Evolutionary conservation across 2,329 filamentous ascomycete genomes (phyloP).

Genomic region (Ambrosiella cleistominuta): DNA sequence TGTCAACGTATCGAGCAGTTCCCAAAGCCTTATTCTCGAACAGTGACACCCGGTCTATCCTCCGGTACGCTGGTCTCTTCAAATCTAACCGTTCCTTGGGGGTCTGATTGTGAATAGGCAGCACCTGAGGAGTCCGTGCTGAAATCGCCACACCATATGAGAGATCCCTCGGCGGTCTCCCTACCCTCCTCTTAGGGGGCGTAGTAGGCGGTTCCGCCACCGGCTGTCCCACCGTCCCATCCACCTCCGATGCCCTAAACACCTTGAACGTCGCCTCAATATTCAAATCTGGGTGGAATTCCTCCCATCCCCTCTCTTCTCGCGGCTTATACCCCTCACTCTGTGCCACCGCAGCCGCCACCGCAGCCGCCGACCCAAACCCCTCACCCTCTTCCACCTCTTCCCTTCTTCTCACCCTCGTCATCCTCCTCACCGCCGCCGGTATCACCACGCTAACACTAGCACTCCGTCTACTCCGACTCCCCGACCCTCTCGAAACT

Average conservation of each 20-base stretch:
- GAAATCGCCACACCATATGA: conserved; percentile 22
- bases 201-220: conserved; percentile 20
- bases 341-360: conserved; percentile 72
- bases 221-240: conserved; percentile 43
- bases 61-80: conserved; percentile 56
- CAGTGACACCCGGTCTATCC: conserved; percentile 59
- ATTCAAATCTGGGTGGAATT: conserved; percentile 91
- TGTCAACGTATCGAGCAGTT: conserved; percentile 82
- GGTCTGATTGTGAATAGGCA: conserved; percentile 64
- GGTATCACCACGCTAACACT: conserved; percentile 16
- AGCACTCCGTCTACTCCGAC: conserved; percentile 17
- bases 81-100: conserved; percentile 65
- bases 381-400: conserved; percentile 44
- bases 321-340: conserved; percentile 93
- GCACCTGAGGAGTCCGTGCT: conserved; percentile 43
- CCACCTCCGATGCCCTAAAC: conserved; percentile 69
- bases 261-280: conserved; percentile 66
- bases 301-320: conserved; percentile 93
- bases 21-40: conserved; percentile 76
- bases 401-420: conserved; percentile 37
- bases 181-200: conserved; percentile 25
- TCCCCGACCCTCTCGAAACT: conserved; percentile 19
- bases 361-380: conserved; percentile 75
- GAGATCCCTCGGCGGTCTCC: conserved; percentile 35
- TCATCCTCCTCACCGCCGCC: conserved; percentile 30